Evolutionary conservation across 768 basidiomycete genomes (phyloP).

Genomic region (Termitomyces sp.): DNA sequence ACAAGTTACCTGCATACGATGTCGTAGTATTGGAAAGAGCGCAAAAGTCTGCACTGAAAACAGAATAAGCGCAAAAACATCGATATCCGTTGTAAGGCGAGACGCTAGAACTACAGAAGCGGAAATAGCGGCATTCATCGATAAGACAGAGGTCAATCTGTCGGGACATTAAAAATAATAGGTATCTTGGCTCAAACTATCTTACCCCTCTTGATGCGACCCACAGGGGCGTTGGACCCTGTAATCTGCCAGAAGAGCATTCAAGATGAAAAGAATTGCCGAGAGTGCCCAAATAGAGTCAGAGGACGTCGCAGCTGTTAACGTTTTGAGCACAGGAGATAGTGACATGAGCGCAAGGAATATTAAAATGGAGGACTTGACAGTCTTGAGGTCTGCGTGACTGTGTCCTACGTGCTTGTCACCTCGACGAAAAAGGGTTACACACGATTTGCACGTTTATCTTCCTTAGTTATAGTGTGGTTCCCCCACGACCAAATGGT

Average conservation of each 20-base stretch:
- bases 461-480: constrained; percentile 14
- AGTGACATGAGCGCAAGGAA: constrained; percentile 86
- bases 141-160: constrained; percentile 78
- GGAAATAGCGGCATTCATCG: constrained; percentile 89
- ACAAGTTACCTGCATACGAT: constrained; percentile 56
- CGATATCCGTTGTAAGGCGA: constrained; percentile 73
- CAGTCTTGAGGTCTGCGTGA: constrained; percentile 62
- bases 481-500: constrained; percentile 55
- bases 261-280: constrained; percentile 78
- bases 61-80: constrained; percentile 85
- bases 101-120: constrained; percentile 93
- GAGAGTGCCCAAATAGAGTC: constrained; percentile 97
- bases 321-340: constrained; percentile 84
- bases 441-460: constrained; percentile 16
- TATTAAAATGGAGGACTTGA: constrained; percentile 82
- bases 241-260: constrained; percentile 82
- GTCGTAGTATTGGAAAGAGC: constrained; percentile 76
- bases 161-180: constrained; percentile 3
- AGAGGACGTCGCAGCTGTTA: constrained; percentile 92
- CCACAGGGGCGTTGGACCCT: constrained; percentile 40
- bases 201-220: constrained; percentile 55
- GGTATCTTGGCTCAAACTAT: constrained; percentile 14
- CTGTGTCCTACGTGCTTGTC: neutral
- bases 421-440: neutral
- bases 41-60: constrained; percentile 82